These are phyloP conservation scores for Candida broadrunensis DNA, from an alignment of 805 yeast genomes.

Conservation along the genomic window DNA sequence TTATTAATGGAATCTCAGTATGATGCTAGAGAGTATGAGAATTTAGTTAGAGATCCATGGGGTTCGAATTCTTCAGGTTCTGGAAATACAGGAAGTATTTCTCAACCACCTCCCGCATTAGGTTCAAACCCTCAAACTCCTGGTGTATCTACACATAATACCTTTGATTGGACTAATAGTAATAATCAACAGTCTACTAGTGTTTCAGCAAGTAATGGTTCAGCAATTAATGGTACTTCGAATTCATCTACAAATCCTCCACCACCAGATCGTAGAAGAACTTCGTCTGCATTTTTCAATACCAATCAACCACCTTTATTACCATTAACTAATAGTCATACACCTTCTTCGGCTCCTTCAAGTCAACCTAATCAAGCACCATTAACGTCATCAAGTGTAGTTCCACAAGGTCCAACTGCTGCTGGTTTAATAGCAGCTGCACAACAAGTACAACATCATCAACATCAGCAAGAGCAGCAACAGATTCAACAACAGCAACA, in stretches of 20 bases:
- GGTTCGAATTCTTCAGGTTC: conserved; percentile 15
- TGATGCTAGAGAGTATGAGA: conserved; percentile 46
- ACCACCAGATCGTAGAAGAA: conserved; percentile 45
- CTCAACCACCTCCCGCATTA: conserved; percentile 16
- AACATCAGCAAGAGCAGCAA: conserved; percentile 8
- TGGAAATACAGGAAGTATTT: not conserved
- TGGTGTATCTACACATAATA: conserved; percentile 13
- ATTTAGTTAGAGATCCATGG: conserved; percentile 49
- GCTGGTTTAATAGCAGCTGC: conserved; percentile 5
- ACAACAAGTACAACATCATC: conserved; percentile 3
- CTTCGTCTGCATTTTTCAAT: conserved; percentile 51
- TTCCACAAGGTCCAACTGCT: conserved; percentile 8
- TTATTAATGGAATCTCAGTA: conserved; percentile 45
- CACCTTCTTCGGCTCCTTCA: conserved; percentile 14
- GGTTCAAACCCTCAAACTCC: conserved; percentile 37
- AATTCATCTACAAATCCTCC: conserved; percentile 5
- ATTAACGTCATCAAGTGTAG: not conserved
- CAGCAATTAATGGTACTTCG: conserved; percentile 5
- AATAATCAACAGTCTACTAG: not conserved
- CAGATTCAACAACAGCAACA: conserved; percentile 7
- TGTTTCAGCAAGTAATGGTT: not conserved
- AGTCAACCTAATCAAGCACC: conserved; percentile 2
- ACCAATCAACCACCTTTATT: conserved; percentile 13
- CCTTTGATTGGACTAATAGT: conserved; percentile 30
- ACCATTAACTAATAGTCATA: conserved; percentile 12